phyloP scores from a whole-genome alignment of 139 green algal genomes.

The Haematococcus lacustris region DNA sequence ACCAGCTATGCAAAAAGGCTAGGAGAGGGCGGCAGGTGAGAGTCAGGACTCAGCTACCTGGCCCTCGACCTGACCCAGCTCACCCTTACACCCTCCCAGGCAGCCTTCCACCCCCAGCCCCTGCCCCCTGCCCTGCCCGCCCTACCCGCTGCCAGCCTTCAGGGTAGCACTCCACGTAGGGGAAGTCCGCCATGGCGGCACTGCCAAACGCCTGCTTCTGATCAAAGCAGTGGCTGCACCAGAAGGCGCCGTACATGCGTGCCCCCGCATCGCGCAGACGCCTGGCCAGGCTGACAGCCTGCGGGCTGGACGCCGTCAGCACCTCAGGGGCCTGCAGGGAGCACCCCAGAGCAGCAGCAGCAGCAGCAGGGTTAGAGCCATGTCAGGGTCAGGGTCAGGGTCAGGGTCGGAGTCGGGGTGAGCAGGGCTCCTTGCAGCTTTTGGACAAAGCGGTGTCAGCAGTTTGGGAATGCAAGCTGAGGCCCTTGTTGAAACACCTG shows the following conservation, averaged over 20 bases:
- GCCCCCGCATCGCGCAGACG: slow-evolving; percentile 66
- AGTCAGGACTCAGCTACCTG: too few relatives aligned
- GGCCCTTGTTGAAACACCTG: neutral
- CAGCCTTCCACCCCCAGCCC: too few relatives aligned
- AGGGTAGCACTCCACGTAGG: slow-evolving; percentile 98
- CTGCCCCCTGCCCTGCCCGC: too few relatives aligned
- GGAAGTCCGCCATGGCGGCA: slow-evolving; percentile 75
- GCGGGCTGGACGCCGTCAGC: slow-evolving; percentile 16
- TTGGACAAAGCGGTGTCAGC: neutral
- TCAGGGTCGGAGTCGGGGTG: neutral
- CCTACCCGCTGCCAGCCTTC: slow-evolving; percentile 73
- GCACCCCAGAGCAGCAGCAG: neutral
- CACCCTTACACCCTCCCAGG: too few relatives aligned
- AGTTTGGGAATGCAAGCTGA: neutral
- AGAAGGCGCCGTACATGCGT: slow-evolving; percentile 97
- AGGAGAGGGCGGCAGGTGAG: too few relatives aligned
- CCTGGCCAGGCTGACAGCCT: slow-evolving; percentile 24
- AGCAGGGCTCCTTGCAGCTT: neutral
- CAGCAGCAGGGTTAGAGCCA: neutral
- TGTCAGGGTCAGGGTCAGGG: neutral
- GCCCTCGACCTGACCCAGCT: too few relatives aligned
- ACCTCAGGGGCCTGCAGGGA: slow-evolving; percentile 30
- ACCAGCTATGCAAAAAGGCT: too few relatives aligned
- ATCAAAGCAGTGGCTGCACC: slow-evolving; percentile 94
- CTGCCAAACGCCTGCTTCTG: slow-evolving; percentile 85